Evolutionary conservation across 257 asterid species (phyloP).

Genomic region (Primulina tabacum): DNA sequence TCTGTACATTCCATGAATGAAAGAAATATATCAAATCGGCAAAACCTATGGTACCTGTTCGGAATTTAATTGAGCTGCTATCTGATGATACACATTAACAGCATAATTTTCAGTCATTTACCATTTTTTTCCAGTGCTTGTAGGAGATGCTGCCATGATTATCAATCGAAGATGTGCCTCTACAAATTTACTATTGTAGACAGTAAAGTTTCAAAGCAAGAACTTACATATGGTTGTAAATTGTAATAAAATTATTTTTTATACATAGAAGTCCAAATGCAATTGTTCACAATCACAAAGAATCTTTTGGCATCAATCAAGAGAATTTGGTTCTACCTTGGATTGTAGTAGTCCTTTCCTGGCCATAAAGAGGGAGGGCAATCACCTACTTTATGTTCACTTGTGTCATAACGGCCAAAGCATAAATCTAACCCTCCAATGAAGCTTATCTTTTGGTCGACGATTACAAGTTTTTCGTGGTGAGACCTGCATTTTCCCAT

Average conservation of each 20-base stretch:
- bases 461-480: slow-evolving; percentile 93
- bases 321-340: slow-evolving; percentile 49
- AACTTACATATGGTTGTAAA: not conserved
- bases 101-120: not conserved
- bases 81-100: not conserved
- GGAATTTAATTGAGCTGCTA: slow-evolving; percentile 1
- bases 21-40: slow-evolving; percentile 7
- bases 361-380: slow-evolving; percentile 71
- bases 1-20: slow-evolving; percentile 33
- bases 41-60: not conserved
- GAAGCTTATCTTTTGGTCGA: slow-evolving; percentile 71
- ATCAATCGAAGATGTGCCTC: not conserved
- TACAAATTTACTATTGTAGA: not conserved
- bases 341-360: slow-evolving; percentile 96
- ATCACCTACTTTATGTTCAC: slow-evolving; percentile 74
- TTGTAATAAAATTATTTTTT: not conserved
- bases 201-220: not conserved
- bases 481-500: slow-evolving; percentile 73
- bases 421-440: slow-evolving; percentile 94
- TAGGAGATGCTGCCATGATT: not conserved
- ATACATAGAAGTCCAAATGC: not conserved
- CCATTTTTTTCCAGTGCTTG: slow-evolving; percentile 6
- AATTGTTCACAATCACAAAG: not conserved
- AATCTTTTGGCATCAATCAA: slow-evolving; percentile 18
- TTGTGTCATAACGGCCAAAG: slow-evolving; percentile 90